A percentile compares a stretch with the other conserved stretches of the same genome.
Conservation (phyloP, 345 rosid genomes). For the Eucalyptus sideroxylon region DNA sequence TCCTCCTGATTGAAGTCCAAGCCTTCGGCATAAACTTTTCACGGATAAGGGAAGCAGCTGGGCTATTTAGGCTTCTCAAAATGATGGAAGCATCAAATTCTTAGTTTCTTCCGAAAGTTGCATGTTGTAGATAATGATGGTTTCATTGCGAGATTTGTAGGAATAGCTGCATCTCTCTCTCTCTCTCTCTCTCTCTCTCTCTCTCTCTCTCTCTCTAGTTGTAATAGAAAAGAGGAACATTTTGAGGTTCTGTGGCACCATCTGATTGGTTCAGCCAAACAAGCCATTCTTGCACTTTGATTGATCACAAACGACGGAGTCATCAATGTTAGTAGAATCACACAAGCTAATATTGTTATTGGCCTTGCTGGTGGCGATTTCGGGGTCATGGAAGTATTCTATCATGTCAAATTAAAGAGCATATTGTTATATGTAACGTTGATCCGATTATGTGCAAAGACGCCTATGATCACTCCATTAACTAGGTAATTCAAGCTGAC, state of each 20-base stretch:
- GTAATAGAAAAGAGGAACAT: neutral
- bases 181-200: neutral
- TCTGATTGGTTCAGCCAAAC: neutral
- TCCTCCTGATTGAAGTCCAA: conserved; percentile 87
- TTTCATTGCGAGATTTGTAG: neutral
- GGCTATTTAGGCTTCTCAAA: conserved; percentile 47
- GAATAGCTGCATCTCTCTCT: neutral
- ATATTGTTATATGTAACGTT: neutral
- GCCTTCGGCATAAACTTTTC: conserved; percentile 97
- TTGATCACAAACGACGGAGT: neutral
- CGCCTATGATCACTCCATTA: neutral
- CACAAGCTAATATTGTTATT: neutral
- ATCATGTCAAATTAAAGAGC: neutral
- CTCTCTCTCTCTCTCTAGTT: neutral
- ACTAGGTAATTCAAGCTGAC: neutral
- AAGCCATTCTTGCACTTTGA: neutral
- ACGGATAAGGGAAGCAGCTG: conserved; percentile 80
- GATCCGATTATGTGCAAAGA: neutral
- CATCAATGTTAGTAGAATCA: neutral
- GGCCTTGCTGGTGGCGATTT: neutral
- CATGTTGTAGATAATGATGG: neutral
- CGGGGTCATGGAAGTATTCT: neutral
- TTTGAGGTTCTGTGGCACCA: neutral
- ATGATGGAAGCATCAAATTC: neutral
- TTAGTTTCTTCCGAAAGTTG: neutral